Base-by-base conservation (phyloP, 805 yeast species). In the Candida tallmaniae region DNA sequence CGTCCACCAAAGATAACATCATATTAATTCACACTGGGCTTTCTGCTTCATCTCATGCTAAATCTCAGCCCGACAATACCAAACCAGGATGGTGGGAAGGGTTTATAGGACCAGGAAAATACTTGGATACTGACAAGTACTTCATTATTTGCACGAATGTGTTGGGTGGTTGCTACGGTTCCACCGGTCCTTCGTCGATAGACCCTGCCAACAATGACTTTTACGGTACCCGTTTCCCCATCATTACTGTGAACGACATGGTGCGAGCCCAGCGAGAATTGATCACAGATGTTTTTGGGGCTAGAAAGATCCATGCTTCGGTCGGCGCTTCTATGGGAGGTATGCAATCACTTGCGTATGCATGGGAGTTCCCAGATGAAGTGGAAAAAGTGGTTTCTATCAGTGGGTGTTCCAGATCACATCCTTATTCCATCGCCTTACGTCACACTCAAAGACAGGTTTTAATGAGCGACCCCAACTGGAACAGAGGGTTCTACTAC, bases 321-420 rank as follows among this genome's bases (percentile, higher is more conserved):
- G 77, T 89, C 6, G 97, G 97, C 5, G 80, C 95, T 2, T 85
- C 95, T 0, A 85, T 89, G 94, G 97, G 97, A n/a, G 97, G 96
- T n/a, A 87, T 89, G 96, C 96, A 88, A 62, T 80, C 90, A 6
- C 68, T 89, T 36, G 95, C 96, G 0, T 85, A 78, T 56, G 95
- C 87, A 1, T 73, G 77, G 53, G 95, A 83, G 51, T 89, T 83
- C 49, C 83, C 94, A 1, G 80, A 81, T 31, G 74, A 70, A 36
- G 96, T 88, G 3, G 73, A 71, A 5, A 78, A 81, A 35, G 70
- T 89, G 2, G 75, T 87, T 1, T 74, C 85, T n/a, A 84, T 89
- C 19, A 80, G 90, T 27, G 96, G 95, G 3, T 88, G 96, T 64
- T 95, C 95, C 2, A 73, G 94, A 51, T 85, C 96, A 1, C 96